Evolutionary conservation across 768 basidiomycete genomes (phyloP).

Genomic region (Solioccasus polychromus): DNA sequence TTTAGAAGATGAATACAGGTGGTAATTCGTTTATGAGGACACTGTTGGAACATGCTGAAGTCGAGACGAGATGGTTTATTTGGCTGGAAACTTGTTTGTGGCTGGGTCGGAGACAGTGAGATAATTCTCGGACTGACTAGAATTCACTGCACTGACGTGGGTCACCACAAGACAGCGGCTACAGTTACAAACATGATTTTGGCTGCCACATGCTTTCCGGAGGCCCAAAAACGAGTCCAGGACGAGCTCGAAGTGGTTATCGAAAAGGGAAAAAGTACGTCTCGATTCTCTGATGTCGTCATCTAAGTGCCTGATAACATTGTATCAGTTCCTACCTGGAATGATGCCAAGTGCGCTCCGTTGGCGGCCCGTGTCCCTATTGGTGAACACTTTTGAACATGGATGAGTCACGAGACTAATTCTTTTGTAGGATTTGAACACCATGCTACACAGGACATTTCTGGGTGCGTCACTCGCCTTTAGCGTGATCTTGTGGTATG

Average conservation of each 20-base stretch:
- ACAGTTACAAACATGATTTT: conserved; percentile 50
- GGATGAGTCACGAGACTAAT: not conserved
- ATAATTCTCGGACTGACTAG: not conserved
- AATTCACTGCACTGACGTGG: not conserved
- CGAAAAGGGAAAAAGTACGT: conserved; percentile 34
- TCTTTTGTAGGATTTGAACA: conserved; percentile 47
- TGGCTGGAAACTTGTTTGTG: conserved; percentile 57
- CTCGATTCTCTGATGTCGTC: not conserved
- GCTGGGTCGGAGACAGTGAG: conserved; percentile 54
- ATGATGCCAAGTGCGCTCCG: conserved; percentile 30
- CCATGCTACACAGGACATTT: conserved; percentile 59
- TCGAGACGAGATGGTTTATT: conserved; percentile 52
- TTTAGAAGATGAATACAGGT: conserved; percentile 8
- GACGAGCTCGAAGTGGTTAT: conserved; percentile 52
- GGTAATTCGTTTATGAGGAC: conserved; percentile 45
- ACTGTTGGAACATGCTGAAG: conserved; percentile 45
- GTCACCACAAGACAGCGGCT: conserved; percentile 37
- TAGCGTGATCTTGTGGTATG: conserved; percentile 27
- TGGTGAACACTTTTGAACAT: conserved; percentile 14
- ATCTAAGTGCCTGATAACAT: not conserved
- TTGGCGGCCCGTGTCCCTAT: conserved; percentile 32
- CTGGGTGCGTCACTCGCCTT: conserved; percentile 45
- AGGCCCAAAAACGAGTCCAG: conserved; percentile 47
- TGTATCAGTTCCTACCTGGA: conserved; percentile 33
- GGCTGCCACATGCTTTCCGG: conserved; percentile 53